Evolutionary conservation across 345 rosid species (phyloP).

Genomic region (Citrus mangshanensis): DNA sequence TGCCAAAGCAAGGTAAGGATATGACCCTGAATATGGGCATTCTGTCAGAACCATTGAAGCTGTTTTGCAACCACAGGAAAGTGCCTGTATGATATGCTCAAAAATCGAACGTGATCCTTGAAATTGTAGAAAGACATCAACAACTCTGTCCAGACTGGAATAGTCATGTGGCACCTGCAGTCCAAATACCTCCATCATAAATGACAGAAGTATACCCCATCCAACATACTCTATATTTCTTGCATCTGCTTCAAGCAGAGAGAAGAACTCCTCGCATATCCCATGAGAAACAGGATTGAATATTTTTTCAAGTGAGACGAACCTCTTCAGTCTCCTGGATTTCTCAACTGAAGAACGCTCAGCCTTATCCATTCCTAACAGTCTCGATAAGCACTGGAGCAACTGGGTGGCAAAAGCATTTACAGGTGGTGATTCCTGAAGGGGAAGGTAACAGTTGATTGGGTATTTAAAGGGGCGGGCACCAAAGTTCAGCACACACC

Average conservation of each 20-base stretch:
- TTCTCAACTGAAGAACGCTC: conserved; percentile 59
- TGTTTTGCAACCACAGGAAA: conserved; percentile 79
- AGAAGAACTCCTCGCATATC: conserved; percentile 71
- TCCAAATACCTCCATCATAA: conserved; percentile 73
- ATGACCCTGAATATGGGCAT: conserved; percentile 93
- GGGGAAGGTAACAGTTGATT: conserved; percentile 59
- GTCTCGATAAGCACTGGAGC: conserved; percentile 71
- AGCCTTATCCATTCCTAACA: conserved; percentile 53
- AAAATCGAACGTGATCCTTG: conserved; percentile 54
- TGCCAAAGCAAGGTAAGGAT: conserved; percentile 79
- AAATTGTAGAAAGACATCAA: conserved; percentile 61
- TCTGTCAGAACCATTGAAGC: conserved; percentile 60
- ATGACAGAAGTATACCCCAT: conserved; percentile 72
- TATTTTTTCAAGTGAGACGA: conserved; percentile 65
- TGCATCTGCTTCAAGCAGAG: conserved; percentile 50
- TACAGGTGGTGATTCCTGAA: conserved; percentile 57
- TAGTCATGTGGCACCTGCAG: conserved; percentile 73
- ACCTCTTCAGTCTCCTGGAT: conserved; percentile 79
- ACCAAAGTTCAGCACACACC: conserved; percentile 86
- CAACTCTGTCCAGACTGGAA: conserved; percentile 64
- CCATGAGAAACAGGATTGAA: conserved; percentile 66
- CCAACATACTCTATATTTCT: conserved; percentile 62
- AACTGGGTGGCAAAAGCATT: conserved; percentile 45
- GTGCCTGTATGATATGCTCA: conserved; percentile 64
- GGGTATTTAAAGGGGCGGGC: conserved; percentile 77